Base-by-base conservation (phyloP, 257 asterid species). In the Verbena officinalis region DNA sequence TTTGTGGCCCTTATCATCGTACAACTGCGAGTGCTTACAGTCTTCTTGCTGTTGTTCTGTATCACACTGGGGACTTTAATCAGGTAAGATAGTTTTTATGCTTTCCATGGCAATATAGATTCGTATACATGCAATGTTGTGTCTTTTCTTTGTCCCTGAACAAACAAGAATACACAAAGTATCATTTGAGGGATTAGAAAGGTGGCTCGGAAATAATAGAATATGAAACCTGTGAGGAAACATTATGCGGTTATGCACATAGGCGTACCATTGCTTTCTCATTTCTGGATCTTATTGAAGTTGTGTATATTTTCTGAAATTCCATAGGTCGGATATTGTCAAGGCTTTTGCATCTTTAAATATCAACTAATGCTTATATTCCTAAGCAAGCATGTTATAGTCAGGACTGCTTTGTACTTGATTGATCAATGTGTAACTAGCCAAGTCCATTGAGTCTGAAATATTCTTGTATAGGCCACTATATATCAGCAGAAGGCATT, bases 21-120 rank as follows among this genome's bases (percentile, higher is more conserved):
- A 81, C 84, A 43, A 94, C 96, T 22, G 99, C 99, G 56, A 79
- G 98, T 80, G 98, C 99, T 42, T 94, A 94, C 75, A 94, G 98
- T 81, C 96, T 94, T 71, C 93, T 94, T 36, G 98, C 99, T 55
- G 99, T 94, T 74, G 99, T 94, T 70, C 84, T 94, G 78, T 94
- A 94, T 77, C 99, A 94, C 83, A 94, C 99, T 42, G 99, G 99
- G 64, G 99, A 94, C 57, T 90, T 94, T 77, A 84, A 94, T 85
- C 98, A 94, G 96, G 99, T 88, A 68, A 55, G 31, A 49, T 14
- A 20, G 43, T 36, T 55, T 63, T 55, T 36, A 56, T 16, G 20
- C 13, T 45, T 58, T 42, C 45, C 3, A 62, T 74, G 23, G 43
- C 42, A 43, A 15, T 21, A 69, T 33, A 12, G 33, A 52, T 74